Base-by-base conservation (phyloP, 257 asterid species). In the Avicennia marina region DNA sequence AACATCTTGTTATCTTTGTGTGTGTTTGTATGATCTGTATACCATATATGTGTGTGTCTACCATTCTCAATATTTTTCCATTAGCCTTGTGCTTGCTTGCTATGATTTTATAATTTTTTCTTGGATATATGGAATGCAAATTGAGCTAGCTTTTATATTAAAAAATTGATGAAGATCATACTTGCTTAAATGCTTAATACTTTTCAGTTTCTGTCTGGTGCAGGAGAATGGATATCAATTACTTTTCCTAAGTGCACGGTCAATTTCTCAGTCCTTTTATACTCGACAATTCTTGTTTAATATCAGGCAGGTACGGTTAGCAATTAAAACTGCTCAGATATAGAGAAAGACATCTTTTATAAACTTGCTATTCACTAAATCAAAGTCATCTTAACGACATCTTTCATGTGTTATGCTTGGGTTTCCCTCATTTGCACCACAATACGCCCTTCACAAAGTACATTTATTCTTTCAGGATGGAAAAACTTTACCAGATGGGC, bases 181-280 rank as follows among this genome's bases (percentile, higher is more conserved):
- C 20, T 38, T 21, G 38, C 32, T 16, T 29, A 11, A 48, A 38
- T 52, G 12, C 17, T 20, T 68, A 38, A 58, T 36, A 32, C 36
- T 33, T 43, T 38, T 26, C 41, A 21, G 52, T 33, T 22, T 70
- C 45, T 73, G 27, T 58, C 58, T 77, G 74, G 32, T 77, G 77
- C 89, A 93, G 98, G 96, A 93, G 64, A 93, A 89, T 55, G 98
- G 98, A 64, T 93, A 89, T 75, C 94, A 93, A 63, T 67, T 93
- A 64, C 86, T 93, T 72, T 93, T 93, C 79, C 82, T 93, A 31
- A 93, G 98, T 57, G 98, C 98, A 55, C 97, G 97, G 40, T 73
- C 98, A 12, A 89, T 93, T 78, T 82, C 95, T 53, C 98, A 93
- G 78, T 82, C 97, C 60, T 89, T 77, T 70, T 76, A 53, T 55